A percentile compares a stretch with the other conserved stretches of the same genome.
These are phyloP conservation scores for Suillus lakei DNA, from an alignment of 768 basidiomycete species.

Conservation along the genomic window DNA sequence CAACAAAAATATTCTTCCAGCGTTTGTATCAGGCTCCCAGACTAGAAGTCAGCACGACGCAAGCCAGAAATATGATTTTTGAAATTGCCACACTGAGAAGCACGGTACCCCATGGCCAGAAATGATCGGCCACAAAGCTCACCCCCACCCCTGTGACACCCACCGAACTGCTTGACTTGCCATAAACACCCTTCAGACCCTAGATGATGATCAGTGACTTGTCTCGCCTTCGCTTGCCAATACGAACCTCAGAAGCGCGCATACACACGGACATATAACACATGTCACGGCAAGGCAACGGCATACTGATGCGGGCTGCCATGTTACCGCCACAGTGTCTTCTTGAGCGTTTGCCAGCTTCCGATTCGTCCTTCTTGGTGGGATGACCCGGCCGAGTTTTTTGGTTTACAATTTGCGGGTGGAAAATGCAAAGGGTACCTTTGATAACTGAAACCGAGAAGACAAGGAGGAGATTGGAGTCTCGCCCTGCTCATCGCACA, in stretches of 20 bases:
- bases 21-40: neutral
- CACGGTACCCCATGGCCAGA: neutral
- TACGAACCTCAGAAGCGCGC: neutral
- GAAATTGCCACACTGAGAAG: neutral
- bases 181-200: neutral
- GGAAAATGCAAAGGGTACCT: neutral
- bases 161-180: neutral
- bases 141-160: neutral
- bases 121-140: neutral
- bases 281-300: neutral
- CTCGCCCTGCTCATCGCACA: neutral
- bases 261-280: conserved; percentile 1
- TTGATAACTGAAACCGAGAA: neutral
- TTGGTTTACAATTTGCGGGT: neutral
- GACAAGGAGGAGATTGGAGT: neutral
- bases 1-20: neutral
- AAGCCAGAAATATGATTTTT: neutral
- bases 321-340: neutral
- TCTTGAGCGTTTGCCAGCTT: neutral
- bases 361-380: neutral
- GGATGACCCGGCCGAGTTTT: neutral
- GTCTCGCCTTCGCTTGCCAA: neutral
- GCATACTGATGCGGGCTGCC: neutral
- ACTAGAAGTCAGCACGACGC: neutral
- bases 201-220: neutral